Base-by-base conservation (phyloP, 805 yeast genomes). In the Sugiyamaella boreocaroliniensis region DNA sequence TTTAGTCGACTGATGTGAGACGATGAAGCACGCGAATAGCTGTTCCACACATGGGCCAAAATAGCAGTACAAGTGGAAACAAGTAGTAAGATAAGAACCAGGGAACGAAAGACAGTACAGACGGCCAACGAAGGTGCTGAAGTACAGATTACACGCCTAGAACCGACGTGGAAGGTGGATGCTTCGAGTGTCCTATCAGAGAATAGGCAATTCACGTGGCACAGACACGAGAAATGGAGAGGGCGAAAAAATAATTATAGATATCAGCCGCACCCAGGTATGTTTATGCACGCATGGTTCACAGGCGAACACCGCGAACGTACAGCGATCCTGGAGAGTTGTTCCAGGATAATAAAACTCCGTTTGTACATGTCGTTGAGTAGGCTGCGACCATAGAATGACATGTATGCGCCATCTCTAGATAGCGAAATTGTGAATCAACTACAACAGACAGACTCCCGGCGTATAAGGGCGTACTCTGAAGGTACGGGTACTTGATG, bases 381-480 rank as follows among this genome's bases (percentile, higher is more conserved):
- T 52, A 62, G 29, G 55, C 61, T 11, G 55, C 20, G 10, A 56
- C 51, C 58, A 62, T 53, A 4, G 63, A 51, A 15, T 62, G 62
- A 8, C 65, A 60, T 19, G 58, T 52, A 46, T 61, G 64, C 6
- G 56, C 60, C 37, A 32, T 32, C 37, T 32, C 44, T 54, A 57
- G 43, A 40, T n/a, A 11, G 59, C 37, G 7, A 46, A 41, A 6
- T 45, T 45, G 12, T 52, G 18, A 49, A 8, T 45, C 43, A 12
- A 15, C 29, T 11, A 18, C 26, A 11, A 58, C 44, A 2, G 54
- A 54, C 37, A 59, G 22, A 29, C 49, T 15, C 11, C 64, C 64
- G n/a, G 47, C 45, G 40, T 60, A 60, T 4, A 55, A 37, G 11
- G 58, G 57, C 19, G 40, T 40, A 18, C 50, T 19, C 46, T 57